Evolutionary conservation across 805 yeast species (phyloP).

Genomic region (Spencermartinsiella europaea): DNA sequence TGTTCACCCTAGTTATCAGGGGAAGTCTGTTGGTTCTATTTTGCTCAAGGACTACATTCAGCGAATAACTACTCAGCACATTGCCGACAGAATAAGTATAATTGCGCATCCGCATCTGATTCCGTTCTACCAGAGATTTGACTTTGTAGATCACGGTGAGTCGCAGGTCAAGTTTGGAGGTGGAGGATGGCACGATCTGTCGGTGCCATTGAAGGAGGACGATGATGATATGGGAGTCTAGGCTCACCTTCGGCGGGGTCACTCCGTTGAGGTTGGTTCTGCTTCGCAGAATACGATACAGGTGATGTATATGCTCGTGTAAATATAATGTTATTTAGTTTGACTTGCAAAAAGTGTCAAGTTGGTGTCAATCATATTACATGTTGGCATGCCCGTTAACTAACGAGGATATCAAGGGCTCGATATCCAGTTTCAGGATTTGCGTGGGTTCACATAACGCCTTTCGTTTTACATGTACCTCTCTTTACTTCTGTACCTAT

Average conservation of each 20-base stretch:
- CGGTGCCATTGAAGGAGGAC: slow-evolving; percentile 13
- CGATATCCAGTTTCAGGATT: too few species aligned
- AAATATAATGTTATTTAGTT: too few species aligned
- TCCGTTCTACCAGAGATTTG: slow-evolving; percentile 76
- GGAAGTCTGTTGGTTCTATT: slow-evolving; percentile 76
- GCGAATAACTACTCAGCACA: slow-evolving; percentile 78
- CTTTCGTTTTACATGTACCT: too few species aligned
- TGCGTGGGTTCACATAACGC: too few species aligned
- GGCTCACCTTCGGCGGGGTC: neutral
- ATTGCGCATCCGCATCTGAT: slow-evolving; percentile 65
- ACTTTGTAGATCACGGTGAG: slow-evolving; percentile 59
- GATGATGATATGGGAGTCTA: slow-evolving; percentile 18
- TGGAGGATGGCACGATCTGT: slow-evolving; percentile 24
- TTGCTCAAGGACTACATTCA: slow-evolving; percentile 86
- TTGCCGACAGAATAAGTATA: slow-evolving; percentile 71
- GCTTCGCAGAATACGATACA: too few species aligned
- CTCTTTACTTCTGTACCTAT: too few species aligned
- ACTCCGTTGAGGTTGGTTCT: neutral
- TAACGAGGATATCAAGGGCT: too few species aligned
- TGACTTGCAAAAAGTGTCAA: too few species aligned
- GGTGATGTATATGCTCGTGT: too few species aligned
- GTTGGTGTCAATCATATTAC: too few species aligned
- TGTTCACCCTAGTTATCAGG: slow-evolving; percentile 71
- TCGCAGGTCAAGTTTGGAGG: slow-evolving; percentile 21
- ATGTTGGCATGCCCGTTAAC: too few species aligned